Percentiles rank a stretch among this genome's conserved stretches.
Conservation (phyloP, 306 rosid species). For the Senna tora region DNA sequence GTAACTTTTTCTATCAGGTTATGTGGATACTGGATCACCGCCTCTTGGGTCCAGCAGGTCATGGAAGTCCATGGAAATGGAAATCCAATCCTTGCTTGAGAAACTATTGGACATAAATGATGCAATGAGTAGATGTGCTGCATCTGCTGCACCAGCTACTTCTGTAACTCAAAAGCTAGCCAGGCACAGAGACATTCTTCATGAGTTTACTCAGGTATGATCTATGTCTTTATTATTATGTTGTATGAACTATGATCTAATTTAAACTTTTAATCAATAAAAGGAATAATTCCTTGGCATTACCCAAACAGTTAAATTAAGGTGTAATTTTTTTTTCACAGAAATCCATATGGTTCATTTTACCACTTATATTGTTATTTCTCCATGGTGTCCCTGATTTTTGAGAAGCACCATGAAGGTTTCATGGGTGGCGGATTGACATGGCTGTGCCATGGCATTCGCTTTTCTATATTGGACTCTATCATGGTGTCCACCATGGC, state of each 20-base stretch:
- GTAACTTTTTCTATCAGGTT: constrained; percentile 51
- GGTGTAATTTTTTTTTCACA: background rate
- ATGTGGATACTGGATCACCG: constrained; percentile 74
- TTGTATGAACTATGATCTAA: background rate
- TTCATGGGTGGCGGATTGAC: no score
- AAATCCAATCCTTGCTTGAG: constrained; percentile 92
- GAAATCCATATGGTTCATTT: constrained; percentile 15
- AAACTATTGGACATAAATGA: constrained; percentile 93
- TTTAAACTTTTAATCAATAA: constrained; percentile 9
- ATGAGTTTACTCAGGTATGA: constrained; percentile 86
- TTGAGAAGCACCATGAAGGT: no score
- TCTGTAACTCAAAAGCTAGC: constrained; percentile 94
- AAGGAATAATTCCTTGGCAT: constrained; percentile 7
- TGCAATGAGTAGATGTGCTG: constrained; percentile 98
- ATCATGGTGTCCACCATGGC: no score
- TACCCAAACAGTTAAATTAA: background rate
- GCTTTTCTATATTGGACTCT: no score
- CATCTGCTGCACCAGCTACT: constrained; percentile 90
- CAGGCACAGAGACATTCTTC: constrained; percentile 95
- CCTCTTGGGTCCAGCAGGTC: constrained; percentile 91
- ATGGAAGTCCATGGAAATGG: constrained; percentile 99
- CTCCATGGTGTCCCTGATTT: no score
- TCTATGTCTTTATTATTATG: background rate
- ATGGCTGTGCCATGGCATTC: no score
- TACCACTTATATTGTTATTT: no score